These are phyloP conservation scores for Croton setiger DNA, from an alignment of 441 rosid species.

Conservation along the genomic window DNA sequence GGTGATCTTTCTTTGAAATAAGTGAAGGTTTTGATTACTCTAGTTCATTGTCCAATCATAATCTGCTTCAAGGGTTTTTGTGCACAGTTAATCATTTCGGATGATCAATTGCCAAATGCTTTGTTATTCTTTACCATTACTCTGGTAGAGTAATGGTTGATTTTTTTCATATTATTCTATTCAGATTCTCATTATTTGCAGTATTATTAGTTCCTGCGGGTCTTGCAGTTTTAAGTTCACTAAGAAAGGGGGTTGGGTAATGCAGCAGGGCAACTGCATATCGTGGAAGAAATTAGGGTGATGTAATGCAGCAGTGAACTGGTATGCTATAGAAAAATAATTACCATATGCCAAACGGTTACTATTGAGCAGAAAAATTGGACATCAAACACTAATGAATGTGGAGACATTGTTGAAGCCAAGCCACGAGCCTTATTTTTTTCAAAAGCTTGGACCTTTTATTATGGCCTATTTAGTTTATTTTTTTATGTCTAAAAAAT, in stretches of 20 bases:
- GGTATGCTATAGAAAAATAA: too few species aligned
- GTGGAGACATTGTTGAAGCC: background rate
- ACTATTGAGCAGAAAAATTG: background rate
- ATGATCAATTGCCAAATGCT: background rate
- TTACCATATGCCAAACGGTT: background rate
- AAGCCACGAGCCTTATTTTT: background rate
- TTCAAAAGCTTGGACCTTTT: background rate
- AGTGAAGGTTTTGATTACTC: background rate
- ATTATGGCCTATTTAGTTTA: background rate
- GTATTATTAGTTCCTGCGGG: background rate
- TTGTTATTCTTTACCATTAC: background rate
- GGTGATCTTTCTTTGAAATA: background rate
- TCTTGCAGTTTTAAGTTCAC: background rate
- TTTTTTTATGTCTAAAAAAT: background rate
- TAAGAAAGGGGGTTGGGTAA: background rate
- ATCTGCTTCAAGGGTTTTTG: background rate
- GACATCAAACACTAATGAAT: background rate
- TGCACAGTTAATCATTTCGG: background rate
- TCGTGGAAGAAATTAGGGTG: background rate
- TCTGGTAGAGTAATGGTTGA: background rate
- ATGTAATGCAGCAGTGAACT: background rate
- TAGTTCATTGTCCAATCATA: background rate
- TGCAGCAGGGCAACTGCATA: background rate
- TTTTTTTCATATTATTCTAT: background rate
- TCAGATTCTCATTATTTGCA: background rate